Evolutionary conservation across 2,329 filamentous ascomycete genomes (phyloP).

Genomic region (Fusarium keratoplasticum): DNA sequence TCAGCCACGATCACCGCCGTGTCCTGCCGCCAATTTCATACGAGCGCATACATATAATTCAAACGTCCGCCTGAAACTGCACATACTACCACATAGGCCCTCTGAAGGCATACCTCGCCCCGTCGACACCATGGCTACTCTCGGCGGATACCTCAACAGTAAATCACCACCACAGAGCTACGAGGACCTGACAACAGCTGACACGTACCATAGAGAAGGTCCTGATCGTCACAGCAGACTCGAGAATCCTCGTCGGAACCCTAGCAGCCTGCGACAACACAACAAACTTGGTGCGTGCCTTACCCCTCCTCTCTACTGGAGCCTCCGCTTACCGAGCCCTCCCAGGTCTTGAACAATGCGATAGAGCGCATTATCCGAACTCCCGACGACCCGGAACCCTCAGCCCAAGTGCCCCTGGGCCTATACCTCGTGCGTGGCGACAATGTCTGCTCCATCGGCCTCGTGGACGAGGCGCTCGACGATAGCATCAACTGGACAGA

Average conservation of each 20-base stretch:
- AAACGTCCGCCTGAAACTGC: not conserved
- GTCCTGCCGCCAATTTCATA: not conserved
- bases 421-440: conserved; percentile 94
- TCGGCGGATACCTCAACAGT: conserved; percentile 61
- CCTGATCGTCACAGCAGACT: conserved; percentile 90
- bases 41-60: not conserved
- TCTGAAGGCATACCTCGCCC: not conserved
- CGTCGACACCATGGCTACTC: conserved; percentile 53
- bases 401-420: conserved; percentile 83
- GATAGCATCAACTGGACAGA: conserved; percentile 91
- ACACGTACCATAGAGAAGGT: conserved; percentile 77
- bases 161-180: conserved; percentile 33
- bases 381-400: conserved; percentile 84
- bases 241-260: conserved; percentile 84
- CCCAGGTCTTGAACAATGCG: conserved; percentile 80
- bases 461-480: conserved; percentile 91
- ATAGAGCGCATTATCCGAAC: conserved; percentile 92
- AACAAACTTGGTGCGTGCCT: conserved; percentile 78
- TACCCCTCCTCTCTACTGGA: not conserved
- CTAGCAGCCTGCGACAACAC: conserved; percentile 89
- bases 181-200: conserved; percentile 7
- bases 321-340: conserved; percentile 25
- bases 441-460: conserved; percentile 89
- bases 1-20: not conserved
- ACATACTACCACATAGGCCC: not conserved